phyloP scores from a whole-genome alignment of 202 grass and related monocot species.

The Dendrocalamus latiflorus region DNA sequence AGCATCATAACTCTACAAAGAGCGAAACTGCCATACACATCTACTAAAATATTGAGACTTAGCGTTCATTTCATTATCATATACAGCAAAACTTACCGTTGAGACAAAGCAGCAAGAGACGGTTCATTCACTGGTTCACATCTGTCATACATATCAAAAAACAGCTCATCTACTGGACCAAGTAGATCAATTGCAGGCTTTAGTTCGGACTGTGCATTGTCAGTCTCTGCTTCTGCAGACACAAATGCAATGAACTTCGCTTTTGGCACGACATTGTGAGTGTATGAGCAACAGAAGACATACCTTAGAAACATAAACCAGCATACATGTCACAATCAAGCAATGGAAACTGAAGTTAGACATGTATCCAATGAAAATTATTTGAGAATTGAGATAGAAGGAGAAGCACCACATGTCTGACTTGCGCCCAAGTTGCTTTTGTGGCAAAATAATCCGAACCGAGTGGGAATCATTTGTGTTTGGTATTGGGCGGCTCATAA shows the following conservation, averaged over 20 bases:
- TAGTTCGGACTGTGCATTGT: conserved; percentile 55
- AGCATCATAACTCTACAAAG: conserved; percentile 71
- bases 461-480: conserved; percentile 71
- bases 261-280: conserved; percentile 72
- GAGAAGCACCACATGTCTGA: conserved; percentile 62
- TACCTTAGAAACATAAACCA: conserved; percentile 48
- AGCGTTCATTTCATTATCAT: background rate
- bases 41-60: background rate
- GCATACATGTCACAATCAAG: conserved; percentile 12
- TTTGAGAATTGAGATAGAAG: background rate
- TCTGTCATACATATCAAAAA: conserved; percentile 78
- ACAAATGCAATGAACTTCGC: conserved; percentile 85
- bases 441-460: conserved; percentile 71
- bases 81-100: conserved; percentile 32
- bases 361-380: background rate
- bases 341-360: background rate
- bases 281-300: conserved; percentile 83
- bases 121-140: conserved; percentile 67
- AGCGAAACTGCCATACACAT: background rate
- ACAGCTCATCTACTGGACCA: conserved; percentile 68
- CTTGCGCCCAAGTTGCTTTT: conserved; percentile 76
- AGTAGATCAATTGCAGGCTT: conserved; percentile 68
- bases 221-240: conserved; percentile 70
- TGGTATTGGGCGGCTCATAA: conserved; percentile 84
- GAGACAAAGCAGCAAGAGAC: conserved; percentile 75